Percentiles rank a stretch among this genome's conserved stretches.
Evolutionary conservation across 2,329 filamentous ascomycete genomes (phyloP).

Genomic region (Xylariaceae sp.): DNA sequence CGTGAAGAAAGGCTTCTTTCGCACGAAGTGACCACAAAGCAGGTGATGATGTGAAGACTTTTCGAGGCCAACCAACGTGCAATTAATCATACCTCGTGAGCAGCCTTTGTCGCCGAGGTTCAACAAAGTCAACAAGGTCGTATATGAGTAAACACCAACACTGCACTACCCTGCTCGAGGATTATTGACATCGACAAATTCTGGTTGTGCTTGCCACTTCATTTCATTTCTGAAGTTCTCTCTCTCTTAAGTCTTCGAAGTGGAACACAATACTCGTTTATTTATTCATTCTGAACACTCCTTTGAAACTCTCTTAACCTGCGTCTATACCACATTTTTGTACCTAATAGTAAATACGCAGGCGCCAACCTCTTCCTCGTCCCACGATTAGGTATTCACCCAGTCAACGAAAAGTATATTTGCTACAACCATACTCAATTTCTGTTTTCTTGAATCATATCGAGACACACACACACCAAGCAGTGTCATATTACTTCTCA

Average conservation of each 20-base stretch:
- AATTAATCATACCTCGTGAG: neutral
- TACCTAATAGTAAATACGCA: constrained; percentile 5
- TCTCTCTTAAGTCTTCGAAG: neutral
- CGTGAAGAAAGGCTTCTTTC: constrained; percentile 11
- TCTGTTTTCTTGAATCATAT: too few relatives aligned
- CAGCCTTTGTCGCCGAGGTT: constrained; percentile 13
- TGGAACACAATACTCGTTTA: neutral
- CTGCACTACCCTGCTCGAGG: neutral
- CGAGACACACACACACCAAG: too few relatives aligned
- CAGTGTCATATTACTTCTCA: neutral
- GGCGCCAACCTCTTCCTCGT: constrained; percentile 1
- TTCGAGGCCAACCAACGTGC: neutral
- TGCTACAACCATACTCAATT: too few relatives aligned
- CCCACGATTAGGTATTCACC: too few relatives aligned
- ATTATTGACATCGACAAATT: neutral
- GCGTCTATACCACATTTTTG: constrained; percentile 6
- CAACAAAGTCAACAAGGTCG: constrained; percentile 15
- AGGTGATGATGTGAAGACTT: neutral
- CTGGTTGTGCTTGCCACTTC: constrained; percentile 1
- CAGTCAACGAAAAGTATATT: too few relatives aligned
- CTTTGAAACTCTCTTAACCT: constrained; percentile 7
- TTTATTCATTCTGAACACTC: constrained; percentile 13
- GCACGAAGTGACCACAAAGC: constrained; percentile 7
- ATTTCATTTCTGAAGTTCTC: constrained; percentile 7
- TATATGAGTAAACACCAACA: constrained; percentile 8